Percentiles rank a stretch among this genome's conserved stretches.
phyloP scores from a whole-genome alignment of 108 stramenopile species.

The Cyclostephanos tholiformis region DNA sequence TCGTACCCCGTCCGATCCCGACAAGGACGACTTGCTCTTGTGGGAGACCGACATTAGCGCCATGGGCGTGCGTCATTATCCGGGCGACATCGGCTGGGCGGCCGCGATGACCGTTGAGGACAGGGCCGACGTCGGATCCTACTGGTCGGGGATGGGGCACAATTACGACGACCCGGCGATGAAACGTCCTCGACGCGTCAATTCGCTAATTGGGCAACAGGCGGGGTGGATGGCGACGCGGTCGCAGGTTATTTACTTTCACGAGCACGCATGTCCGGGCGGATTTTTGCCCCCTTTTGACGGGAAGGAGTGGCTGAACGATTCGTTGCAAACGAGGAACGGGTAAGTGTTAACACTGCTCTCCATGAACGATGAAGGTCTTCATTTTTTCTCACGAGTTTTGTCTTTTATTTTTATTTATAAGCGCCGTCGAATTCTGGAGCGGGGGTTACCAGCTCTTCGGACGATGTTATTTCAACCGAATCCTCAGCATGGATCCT shows the following conservation, averaged over 20 bases:
- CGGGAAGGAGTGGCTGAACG: constrained; percentile 48
- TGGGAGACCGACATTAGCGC: constrained; percentile 80
- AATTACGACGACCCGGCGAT: constrained; percentile 38
- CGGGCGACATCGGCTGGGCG: constrained; percentile 49
- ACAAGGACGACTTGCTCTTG: constrained; percentile 57
- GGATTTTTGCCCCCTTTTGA: constrained; percentile 76
- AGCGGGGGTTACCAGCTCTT: constrained; percentile 75
- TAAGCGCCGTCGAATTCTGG: constrained; percentile 44
- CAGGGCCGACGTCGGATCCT: constrained; percentile 57
- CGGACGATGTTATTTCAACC: constrained; percentile 77
- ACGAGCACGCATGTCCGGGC: constrained; percentile 60
- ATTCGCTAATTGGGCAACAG: constrained; percentile 60
- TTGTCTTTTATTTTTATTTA: not conserved
- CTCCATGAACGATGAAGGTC: constrained; percentile 32
- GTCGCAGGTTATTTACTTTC: constrained; percentile 68
- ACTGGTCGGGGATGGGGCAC: constrained; percentile 64
- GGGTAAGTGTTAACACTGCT: constrained; percentile 45
- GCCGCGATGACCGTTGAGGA: constrained; percentile 51
- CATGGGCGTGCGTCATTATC: constrained; percentile 59
- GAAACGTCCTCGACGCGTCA: constrained; percentile 47
- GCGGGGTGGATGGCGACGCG: constrained; percentile 85
- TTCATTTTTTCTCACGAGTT: not conserved
- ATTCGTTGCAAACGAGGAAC: constrained; percentile 71
- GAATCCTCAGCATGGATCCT: constrained; percentile 73
- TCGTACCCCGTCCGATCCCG: constrained; percentile 52